Evolutionary conservation across 2,329 filamentous ascomycete genomes (phyloP).

Genomic region (Diaporthe australafricana): DNA sequence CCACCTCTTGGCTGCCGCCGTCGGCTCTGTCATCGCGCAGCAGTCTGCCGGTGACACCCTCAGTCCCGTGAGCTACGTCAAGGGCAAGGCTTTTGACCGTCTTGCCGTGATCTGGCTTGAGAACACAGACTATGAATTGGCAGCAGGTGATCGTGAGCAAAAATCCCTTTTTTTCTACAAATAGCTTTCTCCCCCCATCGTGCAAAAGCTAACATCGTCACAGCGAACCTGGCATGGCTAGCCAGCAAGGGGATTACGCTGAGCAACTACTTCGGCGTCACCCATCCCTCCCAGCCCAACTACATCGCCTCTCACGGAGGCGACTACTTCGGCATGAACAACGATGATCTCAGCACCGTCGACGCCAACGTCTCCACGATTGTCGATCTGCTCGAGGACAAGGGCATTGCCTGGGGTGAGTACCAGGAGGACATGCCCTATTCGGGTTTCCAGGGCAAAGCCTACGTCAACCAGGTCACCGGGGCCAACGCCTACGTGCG

Average conservation of each 20-base stretch:
- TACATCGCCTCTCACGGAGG: constrained; percentile 77
- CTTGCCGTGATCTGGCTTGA: constrained; percentile 82
- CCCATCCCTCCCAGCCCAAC: constrained; percentile 82
- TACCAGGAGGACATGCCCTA: constrained; percentile 86
- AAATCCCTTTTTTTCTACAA: not conserved
- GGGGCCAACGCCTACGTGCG: constrained; percentile 82
- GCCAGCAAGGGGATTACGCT: constrained; percentile 73
- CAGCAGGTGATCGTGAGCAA: constrained; percentile 69
- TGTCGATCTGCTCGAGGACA: constrained; percentile 75
- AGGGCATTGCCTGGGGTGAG: constrained; percentile 74
- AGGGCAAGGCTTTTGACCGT: constrained; percentile 79
- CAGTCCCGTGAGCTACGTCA: constrained; percentile 72
- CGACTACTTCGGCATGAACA: constrained; percentile 79
- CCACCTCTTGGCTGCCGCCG: constrained; percentile 32
- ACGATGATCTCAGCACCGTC: constrained; percentile 72
- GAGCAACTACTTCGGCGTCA: constrained; percentile 69
- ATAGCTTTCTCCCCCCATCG: constrained; percentile 35
- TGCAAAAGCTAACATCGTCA: constrained; percentile 25
- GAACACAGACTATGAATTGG: constrained; percentile 77
- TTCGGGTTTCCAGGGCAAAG: constrained; percentile 75
- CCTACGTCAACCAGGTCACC: constrained; percentile 73
- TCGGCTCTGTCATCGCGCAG: constrained; percentile 38
- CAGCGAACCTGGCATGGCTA: constrained; percentile 66
- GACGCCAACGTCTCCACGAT: constrained; percentile 73
- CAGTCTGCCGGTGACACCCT: constrained; percentile 67